Evolutionary conservation across 805 yeast genomes (phyloP).

Genomic region (Wickerhamiella azymoides): DNA sequence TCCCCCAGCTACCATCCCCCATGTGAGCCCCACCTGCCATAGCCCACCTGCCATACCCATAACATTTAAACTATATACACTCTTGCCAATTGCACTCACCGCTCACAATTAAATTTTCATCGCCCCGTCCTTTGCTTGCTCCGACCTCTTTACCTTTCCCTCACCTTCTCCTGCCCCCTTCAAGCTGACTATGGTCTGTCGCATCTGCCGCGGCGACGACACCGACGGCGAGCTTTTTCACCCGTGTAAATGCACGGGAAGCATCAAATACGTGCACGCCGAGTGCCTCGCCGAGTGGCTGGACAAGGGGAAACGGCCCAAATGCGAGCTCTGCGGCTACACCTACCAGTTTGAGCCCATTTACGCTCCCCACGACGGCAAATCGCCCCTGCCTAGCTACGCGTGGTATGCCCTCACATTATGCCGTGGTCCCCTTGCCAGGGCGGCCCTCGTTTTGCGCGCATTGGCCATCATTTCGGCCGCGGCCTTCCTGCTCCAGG

Average conservation of each 20-base stretch:
- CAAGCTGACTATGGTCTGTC: conserved; percentile 36
- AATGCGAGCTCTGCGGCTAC: conserved; percentile 81
- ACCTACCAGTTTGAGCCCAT: conserved; percentile 55
- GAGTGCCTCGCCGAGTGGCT: conserved; percentile 87
- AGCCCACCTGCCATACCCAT: too few species aligned
- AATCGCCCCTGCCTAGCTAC: conserved; percentile 26
- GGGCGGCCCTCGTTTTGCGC: conserved; percentile 10
- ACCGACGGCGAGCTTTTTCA: conserved; percentile 67
- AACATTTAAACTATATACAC: too few species aligned
- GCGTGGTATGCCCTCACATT: conserved; percentile 10
- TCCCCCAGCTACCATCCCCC: too few species aligned
- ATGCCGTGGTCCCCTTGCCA: background rate
- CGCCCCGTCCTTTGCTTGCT: too few species aligned
- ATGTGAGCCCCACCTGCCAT: too few species aligned
- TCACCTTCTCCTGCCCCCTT: too few species aligned
- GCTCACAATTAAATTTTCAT: too few species aligned
- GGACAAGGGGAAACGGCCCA: conserved; percentile 34
- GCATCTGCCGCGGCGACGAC: conserved; percentile 91
- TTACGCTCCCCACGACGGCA: conserved; percentile 48
- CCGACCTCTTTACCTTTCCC: too few species aligned
- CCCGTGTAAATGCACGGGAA: conserved; percentile 91
- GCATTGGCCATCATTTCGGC: conserved; percentile 10
- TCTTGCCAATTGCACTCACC: too few species aligned
- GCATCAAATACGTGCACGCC: conserved; percentile 85
- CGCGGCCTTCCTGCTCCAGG: background rate